Percentiles rank a stretch among this genome's conserved stretches.
These are phyloP conservation scores for Cryoendolithus antarcticus DNA, from an alignment of 2,329 filamentous ascomycete species.

Conservation along the genomic window DNA sequence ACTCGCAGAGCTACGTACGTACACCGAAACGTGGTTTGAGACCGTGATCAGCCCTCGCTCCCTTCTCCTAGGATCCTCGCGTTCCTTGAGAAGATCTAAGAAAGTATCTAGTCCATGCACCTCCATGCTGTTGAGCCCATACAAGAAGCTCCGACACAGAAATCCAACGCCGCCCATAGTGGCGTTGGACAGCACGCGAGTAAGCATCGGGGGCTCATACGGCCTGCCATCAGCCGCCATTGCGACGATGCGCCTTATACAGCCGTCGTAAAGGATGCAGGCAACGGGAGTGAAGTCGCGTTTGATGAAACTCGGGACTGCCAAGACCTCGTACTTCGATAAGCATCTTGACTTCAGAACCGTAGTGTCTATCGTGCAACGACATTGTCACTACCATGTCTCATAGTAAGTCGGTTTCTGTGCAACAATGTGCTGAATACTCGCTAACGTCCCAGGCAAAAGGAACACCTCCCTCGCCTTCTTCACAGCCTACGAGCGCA, in stretches of 20 bases:
- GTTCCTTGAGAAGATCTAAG: slow-evolving; percentile 59
- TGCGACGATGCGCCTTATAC: background rate
- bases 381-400: slow-evolving; percentile 7
- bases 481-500: slow-evolving; percentile 86
- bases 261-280: too few relatives aligned
- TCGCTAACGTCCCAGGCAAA: slow-evolving; percentile 38
- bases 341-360: background rate
- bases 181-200: slow-evolving; percentile 60
- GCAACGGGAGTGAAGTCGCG: background rate
- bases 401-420: slow-evolving; percentile 14
- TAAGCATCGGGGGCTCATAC: slow-evolving; percentile 49
- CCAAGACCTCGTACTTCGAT: background rate
- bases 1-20: slow-evolving; percentile 36
- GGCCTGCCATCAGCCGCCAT: slow-evolving; percentile 28
- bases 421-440: background rate
- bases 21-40: slow-evolving; percentile 83
- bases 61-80: slow-evolving; percentile 53
- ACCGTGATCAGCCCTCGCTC: slow-evolving; percentile 75
- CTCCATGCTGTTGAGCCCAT: slow-evolving; percentile 61
- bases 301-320: background rate
- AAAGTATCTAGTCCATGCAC: slow-evolving; percentile 66
- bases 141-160: slow-evolving; percentile 63
- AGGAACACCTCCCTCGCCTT: slow-evolving; percentile 84
- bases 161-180: slow-evolving; percentile 63
- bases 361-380: too few relatives aligned